Conservation (phyloP, 441 rosid species). For the Populus hybrid region DNA sequence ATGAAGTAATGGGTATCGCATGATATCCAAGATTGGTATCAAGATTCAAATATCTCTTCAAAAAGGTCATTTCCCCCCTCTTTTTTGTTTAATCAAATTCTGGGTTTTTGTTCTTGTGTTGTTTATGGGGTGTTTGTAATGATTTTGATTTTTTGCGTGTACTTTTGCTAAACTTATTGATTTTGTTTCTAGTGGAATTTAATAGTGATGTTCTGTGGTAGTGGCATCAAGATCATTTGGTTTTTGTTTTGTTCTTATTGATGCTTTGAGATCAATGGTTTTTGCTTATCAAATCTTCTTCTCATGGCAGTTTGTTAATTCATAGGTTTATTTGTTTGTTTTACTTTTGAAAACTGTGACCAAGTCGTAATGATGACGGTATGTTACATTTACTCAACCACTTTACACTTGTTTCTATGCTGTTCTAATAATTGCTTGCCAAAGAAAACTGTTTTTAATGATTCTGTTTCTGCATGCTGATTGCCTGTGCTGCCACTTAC, state of each 20-base stretch:
- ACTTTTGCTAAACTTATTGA: constrained; percentile 17
- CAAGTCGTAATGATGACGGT: constrained; percentile 9
- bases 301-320: constrained; percentile 5
- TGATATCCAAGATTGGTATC: neutral
- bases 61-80: constrained; percentile 13
- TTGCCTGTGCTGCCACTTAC: constrained; percentile 10
- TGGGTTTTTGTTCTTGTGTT: constrained; percentile 1
- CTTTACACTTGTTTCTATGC: constrained; percentile 18
- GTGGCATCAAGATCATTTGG: constrained; percentile 19
- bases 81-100: constrained; percentile 8
- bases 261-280: neutral
- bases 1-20: constrained; percentile 9
- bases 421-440: constrained; percentile 26
- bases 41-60: constrained; percentile 1
- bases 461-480: constrained; percentile 34
- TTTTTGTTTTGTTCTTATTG: constrained; percentile 12
- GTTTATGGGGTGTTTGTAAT: constrained; percentile 11
- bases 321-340: neutral
- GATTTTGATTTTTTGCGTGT: constrained; percentile 24
- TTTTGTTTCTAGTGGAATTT: constrained; percentile 12
- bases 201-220: constrained; percentile 12
- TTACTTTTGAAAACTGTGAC: neutral
- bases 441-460: constrained; percentile 21
- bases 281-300: neutral
- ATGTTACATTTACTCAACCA: neutral